Percentiles rank a stretch among this genome's conserved stretches.
Evolutionary conservation across 306 rosid species (phyloP).

Genomic region (Gastrolobium villosum): DNA sequence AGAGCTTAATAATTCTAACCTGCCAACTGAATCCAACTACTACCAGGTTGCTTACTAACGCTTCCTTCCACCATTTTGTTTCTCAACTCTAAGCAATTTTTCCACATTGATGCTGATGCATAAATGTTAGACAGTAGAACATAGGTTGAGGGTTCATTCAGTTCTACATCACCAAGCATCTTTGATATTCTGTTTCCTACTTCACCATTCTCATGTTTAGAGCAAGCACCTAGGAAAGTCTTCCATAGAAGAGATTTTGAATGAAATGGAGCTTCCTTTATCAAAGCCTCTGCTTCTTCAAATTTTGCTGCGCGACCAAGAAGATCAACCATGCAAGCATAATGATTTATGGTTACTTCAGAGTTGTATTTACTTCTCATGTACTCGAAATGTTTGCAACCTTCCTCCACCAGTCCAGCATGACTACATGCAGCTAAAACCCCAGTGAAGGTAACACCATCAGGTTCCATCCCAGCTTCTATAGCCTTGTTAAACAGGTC

Average conservation of each 20-base stretch:
- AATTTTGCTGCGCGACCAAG: conserved; percentile 56
- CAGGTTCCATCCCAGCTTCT: conserved; percentile 58
- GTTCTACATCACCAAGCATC: conserved; percentile 49
- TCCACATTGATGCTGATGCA: conserved; percentile 64
- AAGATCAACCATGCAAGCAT: conserved; percentile 61
- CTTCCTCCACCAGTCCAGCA: conserved; percentile 60
- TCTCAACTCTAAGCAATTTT: conserved; percentile 49
- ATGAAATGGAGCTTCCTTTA: conserved; percentile 54
- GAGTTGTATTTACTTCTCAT: conserved; percentile 51
- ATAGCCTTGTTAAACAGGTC: conserved; percentile 51
- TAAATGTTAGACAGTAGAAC: conserved; percentile 59
- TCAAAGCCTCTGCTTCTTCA: conserved; percentile 56
- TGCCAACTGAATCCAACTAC: conserved; percentile 63
- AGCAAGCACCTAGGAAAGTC: conserved; percentile 58
- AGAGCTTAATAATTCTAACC: conserved; percentile 34
- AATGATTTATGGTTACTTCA: conserved; percentile 57
- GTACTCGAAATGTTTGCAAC: conserved; percentile 53
- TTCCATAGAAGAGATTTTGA: conserved; percentile 62
- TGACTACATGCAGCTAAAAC: conserved; percentile 62
- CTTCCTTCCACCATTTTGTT: conserved; percentile 54
- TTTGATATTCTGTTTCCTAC: conserved; percentile 53
- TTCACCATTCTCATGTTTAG: conserved; percentile 59
- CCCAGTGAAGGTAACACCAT: conserved; percentile 58
- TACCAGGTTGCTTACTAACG: conserved; percentile 54
- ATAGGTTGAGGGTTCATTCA: conserved; percentile 56